phyloP scores from a whole-genome alignment of 108 stramenopile genomes.

The Fistulifera solaris region DNA sequence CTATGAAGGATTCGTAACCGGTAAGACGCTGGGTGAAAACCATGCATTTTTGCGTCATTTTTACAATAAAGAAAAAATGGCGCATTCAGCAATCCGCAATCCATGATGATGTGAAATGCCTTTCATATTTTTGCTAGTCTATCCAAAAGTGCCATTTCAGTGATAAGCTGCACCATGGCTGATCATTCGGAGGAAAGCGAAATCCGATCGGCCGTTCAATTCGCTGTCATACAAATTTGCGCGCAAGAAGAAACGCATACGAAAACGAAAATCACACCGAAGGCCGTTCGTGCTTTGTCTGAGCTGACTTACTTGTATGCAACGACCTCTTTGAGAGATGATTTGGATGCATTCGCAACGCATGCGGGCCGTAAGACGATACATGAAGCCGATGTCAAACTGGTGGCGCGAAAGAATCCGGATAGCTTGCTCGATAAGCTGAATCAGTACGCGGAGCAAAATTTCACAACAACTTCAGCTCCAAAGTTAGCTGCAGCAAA shows the following conservation, averaged over 20 bases:
- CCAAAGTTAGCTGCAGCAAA: no score
- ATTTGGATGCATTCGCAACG: constrained; percentile 24
- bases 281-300: constrained; percentile 28
- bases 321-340: constrained; percentile 28
- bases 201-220: constrained; percentile 15
- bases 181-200: constrained; percentile 9
- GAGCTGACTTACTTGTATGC: constrained; percentile 43
- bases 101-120: no score
- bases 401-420: constrained; percentile 30
- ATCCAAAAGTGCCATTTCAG: no score
- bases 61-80: no score
- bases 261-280: constrained; percentile 14
- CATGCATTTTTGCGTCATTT: no score
- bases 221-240: constrained; percentile 12
- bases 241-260: constrained; percentile 7
- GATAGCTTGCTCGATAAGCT: not conserved
- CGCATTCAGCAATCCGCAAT: no score
- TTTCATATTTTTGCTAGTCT: no score
- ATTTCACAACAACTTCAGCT: no score
- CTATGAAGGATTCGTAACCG: no score
- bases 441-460: not conserved
- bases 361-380: constrained; percentile 35
- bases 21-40: no score
- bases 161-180: no score
- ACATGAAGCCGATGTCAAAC: constrained; percentile 29